Evolutionary conservation across 257 asterid genomes (phyloP), one percentile per base, ranked within the genome.

Genomic region (Solanum bulbocastanum): DNA sequence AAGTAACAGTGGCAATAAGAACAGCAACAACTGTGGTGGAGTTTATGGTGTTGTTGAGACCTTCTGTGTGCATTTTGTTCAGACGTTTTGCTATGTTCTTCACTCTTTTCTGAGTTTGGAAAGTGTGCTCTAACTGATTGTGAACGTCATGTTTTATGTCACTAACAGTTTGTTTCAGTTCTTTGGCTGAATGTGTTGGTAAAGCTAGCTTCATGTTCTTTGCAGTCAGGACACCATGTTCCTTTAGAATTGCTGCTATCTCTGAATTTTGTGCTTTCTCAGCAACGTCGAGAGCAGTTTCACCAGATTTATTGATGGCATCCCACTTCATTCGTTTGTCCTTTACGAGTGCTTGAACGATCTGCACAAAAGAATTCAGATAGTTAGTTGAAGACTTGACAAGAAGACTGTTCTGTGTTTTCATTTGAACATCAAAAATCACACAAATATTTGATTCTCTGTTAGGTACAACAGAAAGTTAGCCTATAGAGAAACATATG

Each of bases 11-110:
- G 44, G 98, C 98, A 6, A 95, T 95, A 27, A 95, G 93, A n/a
- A 95, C 96, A 0, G 98, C 96, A 1, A 93, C 98, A n/a, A 95
- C 92, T 0, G 98, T 95, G 2, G 98, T 93, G 65, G 98, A 95
- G 18, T 95, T 95, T 83, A 94, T 95, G 0, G 98, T 98, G 2
- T 95, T 94, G 90, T 95, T 95, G 5, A 95, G 94, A 30, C 98
- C 98, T 89, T 93, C 98, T 0, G 92, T 88, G 35, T 95, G 98
- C 98, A 93, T 93, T 87, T 95, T 95, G 66, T 92, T 92, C 89
- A 94, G 95, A 27, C 98, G 88, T 30, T 93, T 93, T 83, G 92
- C 93, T 6, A 94, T 95, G 16, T 94, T 93, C 0, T 92, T 93
- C 66, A 95, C 95, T 22, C 89, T 86, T 68, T 88, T 88, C 37